Evolutionary conservation across 2,329 filamentous ascomycete species (phyloP), one percentile per base, ranked within the genome.

Genomic region (Plectosphaerella cucumerina): DNA sequence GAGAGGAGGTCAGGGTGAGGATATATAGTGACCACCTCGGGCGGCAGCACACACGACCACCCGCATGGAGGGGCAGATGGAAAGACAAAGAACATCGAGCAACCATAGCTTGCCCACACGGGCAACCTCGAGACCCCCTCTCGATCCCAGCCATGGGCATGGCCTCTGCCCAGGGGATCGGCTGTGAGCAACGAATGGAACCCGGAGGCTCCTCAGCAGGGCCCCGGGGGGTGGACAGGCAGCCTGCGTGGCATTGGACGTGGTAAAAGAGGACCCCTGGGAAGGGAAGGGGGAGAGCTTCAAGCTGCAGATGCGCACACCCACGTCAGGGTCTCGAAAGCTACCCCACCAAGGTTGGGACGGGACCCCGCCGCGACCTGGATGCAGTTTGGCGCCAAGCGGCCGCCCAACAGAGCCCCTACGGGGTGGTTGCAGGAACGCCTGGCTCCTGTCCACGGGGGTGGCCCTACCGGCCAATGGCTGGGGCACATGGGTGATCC

Each of bases 401-500:
- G 47, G 21, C 23, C 37, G 35, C 42, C 10, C 26, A 31, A 31
- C 26, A 31, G 26, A 31, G 26, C 26, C 26, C 26, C 26, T 31
- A 31, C 26, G 26, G 26, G 26, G 26, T 8, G 26, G 26, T 31
- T 31, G 26, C 26, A 31, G 26, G 26, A 31, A 31, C 26, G 26
- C 26, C 26, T 9, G 26, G 26, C 26, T 31, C 26, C 26, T 31
- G 22, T 20, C 35, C 11, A 33, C 20, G 22, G 56, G 53, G 35
- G 34, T 49, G 49, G 34, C 23, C 41, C 59, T 59, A 60, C 65
- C 61, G 65, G 56, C 71, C 71, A 73, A 73, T 73, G 60, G 59
- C 65, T 72, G 62, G 60, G 61, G 65, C 71, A 73, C 71, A 73
- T 73, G 70, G 56, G 48, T 48, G 55, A 58, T 44, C 41, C 53